Base-by-base conservation (phyloP, 345 rosid genomes). In the Lepidium didymum region DNA sequence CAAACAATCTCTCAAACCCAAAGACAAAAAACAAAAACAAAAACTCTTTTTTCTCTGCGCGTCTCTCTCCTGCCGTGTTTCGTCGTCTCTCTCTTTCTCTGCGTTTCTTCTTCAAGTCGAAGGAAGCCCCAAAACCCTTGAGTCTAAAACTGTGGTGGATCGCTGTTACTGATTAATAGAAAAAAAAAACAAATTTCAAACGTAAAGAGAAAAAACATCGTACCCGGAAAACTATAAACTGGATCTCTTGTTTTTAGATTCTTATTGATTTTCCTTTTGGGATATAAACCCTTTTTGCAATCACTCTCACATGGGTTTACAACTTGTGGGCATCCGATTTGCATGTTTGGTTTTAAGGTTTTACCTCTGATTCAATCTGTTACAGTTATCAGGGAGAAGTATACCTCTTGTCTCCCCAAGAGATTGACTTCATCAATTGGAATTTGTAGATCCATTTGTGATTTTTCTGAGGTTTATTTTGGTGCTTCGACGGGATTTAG, bases 281-380 rank as follows among this genome's bases (percentile, higher is more conserved):
- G 49, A 12, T 8, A n/a, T 4, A 56, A 59, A 72, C 68, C 70
- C 75, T 54, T 56, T 42, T 43, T 40, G 44, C 1, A 51, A 61
- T 43, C 42, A 8, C 3, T 38, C 36, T 27, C 50, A 10, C 43
- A 50, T 27, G 33, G 25, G 15, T 38, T 23, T 54, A 65, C 59
- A 40, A 15, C 68, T 67, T 13, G 8, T 29, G 36, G 16, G 33
- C 35, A 43, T 75, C 62, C 27, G 45, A 56, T 51, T 61, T 71
- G 72, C 77, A 79, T 83, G 72, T 42, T 45, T 19, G 77, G 56
- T 27, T 63, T 70, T 58, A 59, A 44, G 54, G 8, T 51, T 55
- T 55, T 11, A n/a, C 49, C 54, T 41, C 18, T 72, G 51, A 54
- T 46, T 54, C 56, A 12, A n/a, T 65, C 42, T 35, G 43, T 44